A percentile compares a stretch with the other conserved stretches of the same genome.
phyloP scores from a whole-genome alignment of 345 rosid genomes.

The Rhizophora mangle region DNA sequence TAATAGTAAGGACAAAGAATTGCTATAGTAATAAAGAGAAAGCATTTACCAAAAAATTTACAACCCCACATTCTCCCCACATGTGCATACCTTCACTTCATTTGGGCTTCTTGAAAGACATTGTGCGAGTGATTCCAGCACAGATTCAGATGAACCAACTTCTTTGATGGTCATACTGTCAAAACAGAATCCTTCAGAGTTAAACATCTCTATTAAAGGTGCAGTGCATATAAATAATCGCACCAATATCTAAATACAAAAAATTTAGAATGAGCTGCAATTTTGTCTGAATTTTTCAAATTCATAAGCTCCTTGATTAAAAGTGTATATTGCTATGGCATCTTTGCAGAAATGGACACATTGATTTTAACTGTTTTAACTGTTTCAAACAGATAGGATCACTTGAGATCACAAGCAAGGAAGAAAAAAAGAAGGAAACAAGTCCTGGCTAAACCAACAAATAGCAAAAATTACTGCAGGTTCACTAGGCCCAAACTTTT shows the following conservation, averaged over 20 bases:
- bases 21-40: constrained; percentile 14
- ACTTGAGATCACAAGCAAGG: neutral
- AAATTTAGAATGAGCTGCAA: neutral
- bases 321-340: too few species aligned
- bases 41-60: neutral
- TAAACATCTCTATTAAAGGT: constrained; percentile 3
- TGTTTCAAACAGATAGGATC: neutral
- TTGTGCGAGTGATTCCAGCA: constrained; percentile 62
- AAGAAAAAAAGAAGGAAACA: neutral
- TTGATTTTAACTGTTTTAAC: neutral
- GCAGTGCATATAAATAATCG: neutral
- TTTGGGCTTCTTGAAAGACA: constrained; percentile 61
- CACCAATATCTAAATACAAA: neutral
- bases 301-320: too few species aligned
- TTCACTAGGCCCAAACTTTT: neutral
- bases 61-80: neutral
- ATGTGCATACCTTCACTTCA: constrained; percentile 77
- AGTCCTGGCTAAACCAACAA: neutral
- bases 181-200: constrained; percentile 18
- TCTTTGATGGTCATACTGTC: constrained; percentile 77
- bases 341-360: too few species aligned
- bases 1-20: neutral
- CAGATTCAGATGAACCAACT: constrained; percentile 65
- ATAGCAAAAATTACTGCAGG: neutral
- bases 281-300: too few species aligned